Conservation (phyloP, 768 basidiomycete species). For the Kwoniella sp. region DNA sequence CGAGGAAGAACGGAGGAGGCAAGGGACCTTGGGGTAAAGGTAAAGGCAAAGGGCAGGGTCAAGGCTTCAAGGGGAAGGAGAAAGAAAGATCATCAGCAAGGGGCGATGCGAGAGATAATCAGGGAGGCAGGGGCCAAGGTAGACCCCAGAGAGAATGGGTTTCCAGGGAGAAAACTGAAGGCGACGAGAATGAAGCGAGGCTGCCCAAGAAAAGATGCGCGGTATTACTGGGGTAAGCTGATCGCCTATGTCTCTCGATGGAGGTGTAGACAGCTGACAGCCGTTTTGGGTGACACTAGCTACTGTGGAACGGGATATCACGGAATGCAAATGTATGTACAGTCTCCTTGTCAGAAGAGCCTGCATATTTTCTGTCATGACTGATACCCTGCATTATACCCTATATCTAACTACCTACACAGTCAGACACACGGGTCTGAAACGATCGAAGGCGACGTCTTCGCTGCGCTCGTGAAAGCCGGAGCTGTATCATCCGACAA, state of each 20-base stretch:
- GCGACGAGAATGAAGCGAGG: conserved; percentile 23
- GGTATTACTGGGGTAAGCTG: conserved; percentile 33
- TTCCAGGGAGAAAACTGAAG: conserved; percentile 22
- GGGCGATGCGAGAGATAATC: conserved; percentile 7
- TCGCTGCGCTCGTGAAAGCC: conserved; percentile 80
- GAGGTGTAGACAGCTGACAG: neutral
- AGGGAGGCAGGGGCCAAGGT: neutral
- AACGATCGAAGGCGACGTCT: conserved; percentile 89
- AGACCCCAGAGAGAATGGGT: conserved; percentile 6
- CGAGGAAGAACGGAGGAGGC: conserved; percentile 7
- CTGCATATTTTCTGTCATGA: neutral
- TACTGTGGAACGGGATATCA: conserved; percentile 78
- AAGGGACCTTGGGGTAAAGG: conserved; percentile 14
- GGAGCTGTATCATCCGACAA: conserved; percentile 96
- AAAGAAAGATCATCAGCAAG: neutral
- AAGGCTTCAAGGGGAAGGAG: conserved; percentile 20
- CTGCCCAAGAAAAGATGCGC: conserved; percentile 47
- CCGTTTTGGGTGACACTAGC: conserved; percentile 4
- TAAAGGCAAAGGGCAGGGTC: conserved; percentile 12
- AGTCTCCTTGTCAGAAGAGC: neutral
- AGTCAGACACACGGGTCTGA: conserved; percentile 69
- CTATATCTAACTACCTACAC: too few species aligned
- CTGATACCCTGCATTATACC: neutral
- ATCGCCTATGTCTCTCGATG: neutral
- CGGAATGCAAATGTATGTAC: conserved; percentile 93